Conservation (phyloP, 306 rosid species). For the Quercus parvula region DNA sequence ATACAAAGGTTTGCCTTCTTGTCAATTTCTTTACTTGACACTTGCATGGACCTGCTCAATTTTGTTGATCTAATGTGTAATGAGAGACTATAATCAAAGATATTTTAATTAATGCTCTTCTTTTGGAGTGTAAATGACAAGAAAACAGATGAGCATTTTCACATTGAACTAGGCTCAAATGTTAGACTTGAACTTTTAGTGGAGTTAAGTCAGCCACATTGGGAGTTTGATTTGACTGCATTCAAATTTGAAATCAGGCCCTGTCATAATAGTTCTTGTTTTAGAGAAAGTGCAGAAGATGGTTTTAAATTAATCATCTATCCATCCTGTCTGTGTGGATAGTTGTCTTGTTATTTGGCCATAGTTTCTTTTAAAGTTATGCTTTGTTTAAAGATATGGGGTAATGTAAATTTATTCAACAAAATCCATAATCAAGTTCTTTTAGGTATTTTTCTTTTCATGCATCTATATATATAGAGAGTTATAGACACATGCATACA, state of each 20-base stretch:
- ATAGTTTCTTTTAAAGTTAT: background rate
- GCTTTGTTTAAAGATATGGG: background rate
- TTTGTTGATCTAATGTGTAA: background rate
- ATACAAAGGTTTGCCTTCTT: slow-evolving; percentile 71
- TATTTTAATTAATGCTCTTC: background rate
- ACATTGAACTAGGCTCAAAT: background rate
- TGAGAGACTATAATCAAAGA: background rate
- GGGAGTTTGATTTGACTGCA: background rate
- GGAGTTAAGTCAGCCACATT: background rate
- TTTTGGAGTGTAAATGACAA: background rate
- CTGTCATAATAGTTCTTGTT: background rate
- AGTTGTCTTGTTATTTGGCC: background rate
- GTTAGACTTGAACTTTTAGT: background rate
- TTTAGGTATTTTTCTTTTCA: too few species aligned
- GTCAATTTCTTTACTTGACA: background rate
- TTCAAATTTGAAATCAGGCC: background rate
- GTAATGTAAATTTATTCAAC: background rate
- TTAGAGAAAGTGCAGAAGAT: background rate
- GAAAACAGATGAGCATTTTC: background rate
- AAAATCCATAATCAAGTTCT: too few species aligned
- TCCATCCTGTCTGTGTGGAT: background rate
- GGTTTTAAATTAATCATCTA: background rate
- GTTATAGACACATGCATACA: too few species aligned
- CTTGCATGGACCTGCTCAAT: background rate
- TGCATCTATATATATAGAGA: too few species aligned